phyloP scores from a whole-genome alignment of 2,329 filamentous ascomycete genomes.

The Talaromyces sp. region DNA sequence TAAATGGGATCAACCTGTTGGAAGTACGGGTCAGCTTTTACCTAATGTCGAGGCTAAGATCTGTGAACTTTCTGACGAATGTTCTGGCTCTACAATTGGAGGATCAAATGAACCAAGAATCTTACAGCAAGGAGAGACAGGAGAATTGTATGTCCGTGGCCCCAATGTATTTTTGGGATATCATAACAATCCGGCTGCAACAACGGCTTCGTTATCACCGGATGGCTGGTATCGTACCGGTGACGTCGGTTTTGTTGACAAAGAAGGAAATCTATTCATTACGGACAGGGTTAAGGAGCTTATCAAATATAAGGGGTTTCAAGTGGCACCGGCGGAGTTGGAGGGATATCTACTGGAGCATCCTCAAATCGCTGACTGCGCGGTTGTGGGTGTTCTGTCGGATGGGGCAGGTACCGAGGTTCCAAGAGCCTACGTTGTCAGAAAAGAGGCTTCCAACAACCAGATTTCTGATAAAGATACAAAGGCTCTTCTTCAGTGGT shows the following conservation, averaged over 20 bases:
- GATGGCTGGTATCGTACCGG: constrained; percentile 47
- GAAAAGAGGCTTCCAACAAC: neutral
- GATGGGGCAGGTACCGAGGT: constrained; percentile 36
- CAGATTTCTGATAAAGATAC: neutral
- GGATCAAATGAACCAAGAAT: constrained; percentile 30
- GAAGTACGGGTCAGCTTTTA: constrained; percentile 36
- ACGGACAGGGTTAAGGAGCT: constrained; percentile 42
- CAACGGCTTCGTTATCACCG: constrained; percentile 35
- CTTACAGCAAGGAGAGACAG: constrained; percentile 30
- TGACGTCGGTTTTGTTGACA: constrained; percentile 42
- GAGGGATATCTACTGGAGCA: constrained; percentile 38
- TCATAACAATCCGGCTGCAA: constrained; percentile 40
- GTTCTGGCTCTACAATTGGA: neutral
- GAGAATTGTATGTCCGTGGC: constrained; percentile 45
- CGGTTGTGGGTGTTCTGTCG: constrained; percentile 28
- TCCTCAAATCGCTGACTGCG: constrained; percentile 36
- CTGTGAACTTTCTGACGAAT: constrained; percentile 34
- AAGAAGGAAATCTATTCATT: constrained; percentile 32
- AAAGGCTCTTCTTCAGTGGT: neutral
- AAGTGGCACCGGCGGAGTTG: constrained; percentile 39
- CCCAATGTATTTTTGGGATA: constrained; percentile 46
- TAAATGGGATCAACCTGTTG: constrained; percentile 30
- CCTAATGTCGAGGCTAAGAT: constrained; percentile 42
- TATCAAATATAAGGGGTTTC: constrained; percentile 46
- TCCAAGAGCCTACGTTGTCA: constrained; percentile 39